Evolutionary conservation across 1,284 basidiomycete species (phyloP), one percentile per base, ranked within the genome.

Genomic region (Chondrostereum purpureum): DNA sequence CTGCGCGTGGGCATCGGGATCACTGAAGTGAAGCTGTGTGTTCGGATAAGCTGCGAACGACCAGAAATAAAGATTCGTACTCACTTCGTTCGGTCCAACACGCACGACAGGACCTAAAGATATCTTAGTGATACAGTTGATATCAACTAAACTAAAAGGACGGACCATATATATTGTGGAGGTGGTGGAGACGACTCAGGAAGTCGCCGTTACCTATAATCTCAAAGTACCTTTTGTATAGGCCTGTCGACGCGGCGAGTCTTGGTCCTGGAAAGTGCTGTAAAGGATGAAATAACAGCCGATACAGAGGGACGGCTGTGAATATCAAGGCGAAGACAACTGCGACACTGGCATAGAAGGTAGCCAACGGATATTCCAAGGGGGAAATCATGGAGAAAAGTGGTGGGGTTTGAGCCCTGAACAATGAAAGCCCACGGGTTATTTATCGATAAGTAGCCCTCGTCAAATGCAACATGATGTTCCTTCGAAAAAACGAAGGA

Each of bases 11-110:
- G 51, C 58, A 11, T 49, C 43, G 3, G 52, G 52, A 18, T 55
- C 49, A 8, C 49, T 46, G 48, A 62, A 62, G 39, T 60, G 58
- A 2, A 62, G 49, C 59, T 61, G 35, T 14, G 14, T 2, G 13
- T 10, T 11, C n/a, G 38, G 27, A 8, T 17, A 5, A 13, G 4
- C 37, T 2, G 5, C n/a, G 10, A 5, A 5, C 5, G 4, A 36
- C 2, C 2, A 24, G 6, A 34, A n/a, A 39, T n/a, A 13, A 27
- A 43, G 8, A 17, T 5, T 22, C 2, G 17, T 12, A 12, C 13
- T n/a, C 8, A 50, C 48, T 20, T 14, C 33, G 17, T 46, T 50
- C 6, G 48, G 48, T 4, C 41, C 41, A 14, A 50, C 40, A 23
- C 48, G 20, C 5, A 45, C 40, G 2, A 44, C 42, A 11, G 46